phyloP scores from a whole-genome alignment of 2,329 filamentous ascomycete genomes.

The Aspergillus neotritici region DNA sequence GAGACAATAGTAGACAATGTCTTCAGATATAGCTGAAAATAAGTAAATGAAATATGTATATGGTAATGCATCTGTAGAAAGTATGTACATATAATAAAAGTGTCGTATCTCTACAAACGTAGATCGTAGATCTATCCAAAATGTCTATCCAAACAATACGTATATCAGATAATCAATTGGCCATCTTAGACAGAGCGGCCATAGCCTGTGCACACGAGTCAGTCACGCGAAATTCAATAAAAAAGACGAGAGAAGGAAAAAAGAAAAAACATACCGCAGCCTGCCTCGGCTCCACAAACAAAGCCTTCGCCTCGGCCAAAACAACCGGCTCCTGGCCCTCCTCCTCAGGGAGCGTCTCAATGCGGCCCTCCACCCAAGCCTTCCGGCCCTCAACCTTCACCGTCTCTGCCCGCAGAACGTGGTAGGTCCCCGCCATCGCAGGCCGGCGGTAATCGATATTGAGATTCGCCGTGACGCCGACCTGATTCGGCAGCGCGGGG shows the following conservation, averaged over 20 bases:
- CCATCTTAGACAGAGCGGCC: no score
- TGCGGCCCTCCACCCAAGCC: constrained; percentile 82
- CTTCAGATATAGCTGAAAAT: no score
- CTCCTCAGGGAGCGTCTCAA: constrained; percentile 68
- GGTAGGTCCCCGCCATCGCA: constrained; percentile 65
- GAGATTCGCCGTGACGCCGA: constrained; percentile 76
- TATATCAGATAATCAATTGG: no score
- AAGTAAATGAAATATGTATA: no score
- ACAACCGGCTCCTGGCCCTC: constrained; percentile 59
- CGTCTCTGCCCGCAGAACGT: constrained; percentile 74
- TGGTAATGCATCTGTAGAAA: no score
- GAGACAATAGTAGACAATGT: no score
- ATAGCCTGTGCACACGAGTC: no score
- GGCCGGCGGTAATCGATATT: constrained; percentile 78
- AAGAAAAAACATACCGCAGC: constrained; percentile 57
- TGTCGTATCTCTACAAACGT: no score
- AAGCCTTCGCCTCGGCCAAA: constrained; percentile 73
- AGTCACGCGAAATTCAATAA: neutral
- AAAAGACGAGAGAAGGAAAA: constrained; percentile 5
- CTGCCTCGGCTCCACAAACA: constrained; percentile 85
- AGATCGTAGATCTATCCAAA: no score
- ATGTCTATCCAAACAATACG: no score
- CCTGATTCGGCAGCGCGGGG: constrained; percentile 75
- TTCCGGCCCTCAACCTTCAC: constrained; percentile 86
- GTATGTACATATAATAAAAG: no score